phyloP scores from a whole-genome alignment of 2,329 filamentous ascomycete genomes.

The Epichloe uncinata region DNA sequence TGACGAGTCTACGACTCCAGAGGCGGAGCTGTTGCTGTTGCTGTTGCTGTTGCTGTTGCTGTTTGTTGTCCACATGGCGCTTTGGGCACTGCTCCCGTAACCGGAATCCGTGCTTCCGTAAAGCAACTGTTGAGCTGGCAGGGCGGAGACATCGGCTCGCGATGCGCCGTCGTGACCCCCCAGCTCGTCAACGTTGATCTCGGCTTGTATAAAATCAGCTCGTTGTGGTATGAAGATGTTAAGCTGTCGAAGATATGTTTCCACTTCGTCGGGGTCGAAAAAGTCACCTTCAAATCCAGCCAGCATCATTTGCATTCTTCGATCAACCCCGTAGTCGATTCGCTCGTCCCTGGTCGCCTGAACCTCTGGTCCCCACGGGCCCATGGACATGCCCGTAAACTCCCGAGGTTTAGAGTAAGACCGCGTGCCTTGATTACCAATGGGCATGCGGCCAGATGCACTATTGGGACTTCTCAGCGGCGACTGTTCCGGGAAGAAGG shows the following conservation, averaged over 20 bases:
- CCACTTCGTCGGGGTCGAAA: slow-evolving; percentile 64
- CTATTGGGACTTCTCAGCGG: neutral
- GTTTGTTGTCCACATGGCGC: slow-evolving; percentile 1
- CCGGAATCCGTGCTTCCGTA: neutral
- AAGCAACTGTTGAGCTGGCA: neutral
- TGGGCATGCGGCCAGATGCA: slow-evolving; percentile 3
- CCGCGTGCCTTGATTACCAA: slow-evolving; percentile 26
- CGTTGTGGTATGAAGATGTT: slow-evolving; percentile 49
- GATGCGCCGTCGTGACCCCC: neutral
- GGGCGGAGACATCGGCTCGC: neutral
- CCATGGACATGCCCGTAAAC: slow-evolving; percentile 24
- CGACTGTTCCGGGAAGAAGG: slow-evolving; percentile 36
- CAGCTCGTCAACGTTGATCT: slow-evolving; percentile 35
- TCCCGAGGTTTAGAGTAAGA: slow-evolving; percentile 12
- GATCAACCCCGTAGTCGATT: slow-evolving; percentile 20
- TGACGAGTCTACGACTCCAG: neutral
- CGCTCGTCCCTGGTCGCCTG: slow-evolving; percentile 27
- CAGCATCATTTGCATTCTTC: slow-evolving; percentile 37
- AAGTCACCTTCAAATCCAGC: slow-evolving; percentile 60
- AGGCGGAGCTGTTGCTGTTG: slow-evolving; percentile 1
- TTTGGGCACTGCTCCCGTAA: neutral
- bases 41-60: slow-evolving; percentile 4
- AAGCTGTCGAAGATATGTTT: slow-evolving; percentile 53
- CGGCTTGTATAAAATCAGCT: slow-evolving; percentile 45
- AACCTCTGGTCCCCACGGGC: slow-evolving; percentile 32